These are phyloP conservation scores for Komagataella populi DNA, from an alignment of 805 yeast species.

Conservation along the genomic window DNA sequence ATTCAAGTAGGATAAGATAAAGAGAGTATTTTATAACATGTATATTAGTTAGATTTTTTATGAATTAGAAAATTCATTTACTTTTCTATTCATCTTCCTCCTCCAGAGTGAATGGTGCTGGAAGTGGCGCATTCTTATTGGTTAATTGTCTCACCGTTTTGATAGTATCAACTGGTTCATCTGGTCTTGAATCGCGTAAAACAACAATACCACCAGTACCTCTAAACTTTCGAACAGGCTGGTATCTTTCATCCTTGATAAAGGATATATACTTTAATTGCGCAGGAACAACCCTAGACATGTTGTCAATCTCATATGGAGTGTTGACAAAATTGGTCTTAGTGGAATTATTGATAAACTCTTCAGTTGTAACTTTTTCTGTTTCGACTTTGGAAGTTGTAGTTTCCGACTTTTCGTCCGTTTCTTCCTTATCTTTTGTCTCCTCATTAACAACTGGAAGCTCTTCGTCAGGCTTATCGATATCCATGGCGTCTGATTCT, in stretches of 20 bases:
- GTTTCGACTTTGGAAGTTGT: neutral
- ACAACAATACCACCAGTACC: slow-evolving; percentile 62
- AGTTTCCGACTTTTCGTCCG: slow-evolving; percentile 3
- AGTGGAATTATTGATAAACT: slow-evolving; percentile 25
- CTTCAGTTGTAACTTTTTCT: slow-evolving; percentile 14
- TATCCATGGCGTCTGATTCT: slow-evolving; percentile 15
- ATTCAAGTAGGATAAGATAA: slow-evolving; percentile 20
- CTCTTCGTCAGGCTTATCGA: slow-evolving; percentile 12
- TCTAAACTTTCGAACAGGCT: slow-evolving; percentile 69
- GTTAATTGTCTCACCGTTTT: slow-evolving; percentile 75
- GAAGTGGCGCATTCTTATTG: slow-evolving; percentile 61
- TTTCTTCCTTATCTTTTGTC: slow-evolving; percentile 5
- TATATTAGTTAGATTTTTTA: neutral
- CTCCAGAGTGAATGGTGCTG: slow-evolving; percentile 54
- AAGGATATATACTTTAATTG: slow-evolving; percentile 80
- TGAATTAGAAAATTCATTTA: neutral
- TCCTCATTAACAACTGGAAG: slow-evolving; percentile 28
- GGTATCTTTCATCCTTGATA: slow-evolving; percentile 58
- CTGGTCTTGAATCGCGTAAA: slow-evolving; percentile 48
- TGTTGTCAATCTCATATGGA: slow-evolving; percentile 60
- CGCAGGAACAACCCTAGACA: slow-evolving; percentile 81
- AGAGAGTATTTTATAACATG: neutral
- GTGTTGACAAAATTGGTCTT: slow-evolving; percentile 39
- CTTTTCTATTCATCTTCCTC: slow-evolving; percentile 12
- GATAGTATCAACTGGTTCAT: slow-evolving; percentile 48